Conservation (phyloP, 225 moss, liverwort and hornwort species). For the Antitrichia curtipendula region DNA sequence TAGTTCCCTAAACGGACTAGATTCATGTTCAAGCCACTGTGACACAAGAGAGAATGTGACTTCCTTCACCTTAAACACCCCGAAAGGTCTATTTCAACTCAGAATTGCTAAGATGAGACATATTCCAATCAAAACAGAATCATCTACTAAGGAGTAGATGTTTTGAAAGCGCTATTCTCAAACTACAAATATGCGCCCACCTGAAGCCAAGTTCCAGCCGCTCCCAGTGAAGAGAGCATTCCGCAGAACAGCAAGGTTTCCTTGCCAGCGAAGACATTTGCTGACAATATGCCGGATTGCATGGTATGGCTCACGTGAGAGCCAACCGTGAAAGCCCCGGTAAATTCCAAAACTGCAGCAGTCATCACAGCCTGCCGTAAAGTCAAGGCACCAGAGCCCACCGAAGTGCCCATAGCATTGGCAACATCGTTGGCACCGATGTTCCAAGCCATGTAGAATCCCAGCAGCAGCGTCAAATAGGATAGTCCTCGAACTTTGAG, state of each 20-base stretch:
- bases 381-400: conserved; percentile 79
- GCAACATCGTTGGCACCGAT: conserved; percentile 96
- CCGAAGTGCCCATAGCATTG: conserved; percentile 95
- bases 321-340: conserved; percentile 71
- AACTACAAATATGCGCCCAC: conserved; percentile 7
- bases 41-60: background rate
- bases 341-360: conserved; percentile 76
- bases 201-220: conserved; percentile 97
- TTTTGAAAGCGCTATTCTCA: background rate
- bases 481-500: conserved; percentile 47
- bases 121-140: background rate
- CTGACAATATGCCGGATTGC: conserved; percentile 76
- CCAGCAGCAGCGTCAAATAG: conserved; percentile 67
- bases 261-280: conserved; percentile 62
- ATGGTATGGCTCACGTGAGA: conserved; percentile 96
- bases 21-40: background rate
- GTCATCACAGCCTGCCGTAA: conserved; percentile 83
- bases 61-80: background rate
- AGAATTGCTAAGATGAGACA: background rate
- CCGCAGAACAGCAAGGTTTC: conserved; percentile 69
- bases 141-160: background rate
- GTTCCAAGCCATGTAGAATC: conserved; percentile 98
- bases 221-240: conserved; percentile 86
- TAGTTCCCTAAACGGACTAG: background rate
- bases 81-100: background rate